These are phyloP conservation scores for Dittrichia graveolens DNA, from an alignment of 129 eudicot genomes.

Conservation along the genomic window DNA sequence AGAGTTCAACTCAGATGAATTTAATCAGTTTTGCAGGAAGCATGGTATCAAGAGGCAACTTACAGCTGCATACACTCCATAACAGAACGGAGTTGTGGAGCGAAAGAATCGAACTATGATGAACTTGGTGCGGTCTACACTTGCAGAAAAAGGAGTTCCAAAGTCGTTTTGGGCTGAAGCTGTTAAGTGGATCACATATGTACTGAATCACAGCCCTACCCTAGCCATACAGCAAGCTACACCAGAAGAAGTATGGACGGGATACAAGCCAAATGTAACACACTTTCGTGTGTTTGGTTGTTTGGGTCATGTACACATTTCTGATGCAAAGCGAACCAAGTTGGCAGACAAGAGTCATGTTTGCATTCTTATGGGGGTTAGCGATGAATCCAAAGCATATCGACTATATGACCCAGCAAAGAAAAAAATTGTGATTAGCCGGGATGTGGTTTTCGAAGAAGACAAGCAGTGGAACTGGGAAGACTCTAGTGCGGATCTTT, in stretches of 20 bases:
- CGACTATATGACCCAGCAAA: neutral
- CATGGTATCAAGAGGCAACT: neutral
- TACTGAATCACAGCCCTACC: no score
- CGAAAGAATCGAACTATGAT: neutral
- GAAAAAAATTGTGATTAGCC: no score
- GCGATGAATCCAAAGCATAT: neutral
- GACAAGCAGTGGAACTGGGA: no score
- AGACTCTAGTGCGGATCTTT: no score
- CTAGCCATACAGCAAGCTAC: no score
- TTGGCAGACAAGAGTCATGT: neutral
- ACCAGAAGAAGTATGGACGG: no score
- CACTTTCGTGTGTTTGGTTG: neutral
- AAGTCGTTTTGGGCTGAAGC: no score
- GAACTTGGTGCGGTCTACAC: no score
- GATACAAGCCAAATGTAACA: no score
- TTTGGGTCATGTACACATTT: neutral
- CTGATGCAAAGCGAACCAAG: neutral
- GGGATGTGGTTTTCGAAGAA: no score
- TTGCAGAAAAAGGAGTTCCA: no score
- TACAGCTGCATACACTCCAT: neutral
- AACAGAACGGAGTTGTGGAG: neutral
- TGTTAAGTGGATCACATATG: no score
- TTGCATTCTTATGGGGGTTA: neutral
- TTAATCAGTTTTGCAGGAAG: neutral
- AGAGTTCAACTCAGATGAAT: neutral